Conservation (phyloP, 2,329 filamentous ascomycete species). For the Juglanconis oblonga region DNA sequence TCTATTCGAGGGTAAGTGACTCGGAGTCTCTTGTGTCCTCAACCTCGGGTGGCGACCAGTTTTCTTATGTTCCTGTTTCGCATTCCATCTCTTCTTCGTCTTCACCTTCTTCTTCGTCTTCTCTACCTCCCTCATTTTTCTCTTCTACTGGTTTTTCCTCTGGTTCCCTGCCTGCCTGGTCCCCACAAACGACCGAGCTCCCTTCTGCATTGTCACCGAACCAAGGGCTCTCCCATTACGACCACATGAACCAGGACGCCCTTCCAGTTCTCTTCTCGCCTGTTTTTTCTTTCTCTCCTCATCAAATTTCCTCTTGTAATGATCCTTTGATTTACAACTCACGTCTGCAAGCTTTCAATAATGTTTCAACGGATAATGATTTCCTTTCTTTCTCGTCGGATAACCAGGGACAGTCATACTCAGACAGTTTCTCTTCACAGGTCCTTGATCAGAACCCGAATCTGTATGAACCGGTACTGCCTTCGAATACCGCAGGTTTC, state of each 20-base stretch:
- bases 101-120: slow-evolving; percentile 20
- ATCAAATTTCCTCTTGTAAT: slow-evolving; percentile 17
- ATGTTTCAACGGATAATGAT: slow-evolving; percentile 18
- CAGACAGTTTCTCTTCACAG: slow-evolving; percentile 28
- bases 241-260: slow-evolving; percentile 12
- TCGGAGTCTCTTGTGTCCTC: slow-evolving; percentile 28
- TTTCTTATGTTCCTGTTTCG: slow-evolving; percentile 24
- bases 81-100: slow-evolving; percentile 24
- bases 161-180: slow-evolving; percentile 15
- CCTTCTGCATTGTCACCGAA: slow-evolving; percentile 10
- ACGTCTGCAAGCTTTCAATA: slow-evolving; percentile 11
- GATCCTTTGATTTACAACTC: slow-evolving; percentile 15
- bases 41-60: slow-evolving; percentile 28
- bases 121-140: slow-evolving; percentile 22
- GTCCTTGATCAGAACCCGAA: slow-evolving; percentile 25
- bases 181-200: slow-evolving; percentile 8
- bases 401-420: slow-evolving; percentile 26
- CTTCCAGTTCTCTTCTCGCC: slow-evolving; percentile 11
- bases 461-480: slow-evolving; percentile 23
- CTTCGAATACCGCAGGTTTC: slow-evolving; percentile 21
- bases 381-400: slow-evolving; percentile 21
- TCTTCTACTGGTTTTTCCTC: slow-evolving; percentile 4
- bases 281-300: slow-evolving; percentile 12
- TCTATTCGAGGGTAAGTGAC: slow-evolving; percentile 53
- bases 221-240: slow-evolving; percentile 3